phyloP scores from a whole-genome alignment of 371 early-diverging fungal genomes.

The Mortierella sp. region DNA sequence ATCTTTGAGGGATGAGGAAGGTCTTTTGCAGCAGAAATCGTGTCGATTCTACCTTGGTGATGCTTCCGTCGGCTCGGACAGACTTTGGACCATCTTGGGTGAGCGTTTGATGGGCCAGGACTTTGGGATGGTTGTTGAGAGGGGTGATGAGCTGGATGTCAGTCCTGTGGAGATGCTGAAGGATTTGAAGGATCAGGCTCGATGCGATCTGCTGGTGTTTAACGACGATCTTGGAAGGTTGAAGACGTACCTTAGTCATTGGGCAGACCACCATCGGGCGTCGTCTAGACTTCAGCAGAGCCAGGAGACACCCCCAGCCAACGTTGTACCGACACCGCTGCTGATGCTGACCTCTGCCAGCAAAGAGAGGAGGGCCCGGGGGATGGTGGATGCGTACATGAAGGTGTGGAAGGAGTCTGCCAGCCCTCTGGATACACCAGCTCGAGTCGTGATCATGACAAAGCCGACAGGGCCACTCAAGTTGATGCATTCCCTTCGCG shows the following conservation, averaged over 20 bases:
- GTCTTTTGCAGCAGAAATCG: slow-evolving; percentile 33
- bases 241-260: slow-evolving; percentile 27
- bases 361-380: slow-evolving; percentile 23
- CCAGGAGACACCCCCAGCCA: not conserved
- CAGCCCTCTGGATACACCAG: not conserved
- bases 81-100: slow-evolving; percentile 40
- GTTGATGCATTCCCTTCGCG: slow-evolving; percentile 23
- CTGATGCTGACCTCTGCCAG: slow-evolving; percentile 32
- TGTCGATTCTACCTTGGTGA: slow-evolving; percentile 41
- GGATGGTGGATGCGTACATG: slow-evolving; percentile 30
- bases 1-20: slow-evolving; percentile 28
- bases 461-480: slow-evolving; percentile 47
- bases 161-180: slow-evolving; percentile 32
- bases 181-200: slow-evolving; percentile 19
- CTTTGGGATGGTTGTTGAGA: slow-evolving; percentile 37
- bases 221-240: slow-evolving; percentile 38
- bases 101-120: slow-evolving; percentile 38
- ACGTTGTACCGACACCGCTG: slow-evolving; percentile 14
- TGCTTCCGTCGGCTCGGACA: slow-evolving; percentile 20
- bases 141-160: slow-evolving; percentile 41
- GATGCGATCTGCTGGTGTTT: slow-evolving; percentile 31
- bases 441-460: slow-evolving; percentile 31
- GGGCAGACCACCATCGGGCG: slow-evolving; percentile 7
- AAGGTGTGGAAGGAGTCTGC: slow-evolving; percentile 4
- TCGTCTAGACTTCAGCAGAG: not conserved